Base-by-base conservation (phyloP, 2,329 filamentous ascomycete species). In the Coniella lustricola region DNA sequence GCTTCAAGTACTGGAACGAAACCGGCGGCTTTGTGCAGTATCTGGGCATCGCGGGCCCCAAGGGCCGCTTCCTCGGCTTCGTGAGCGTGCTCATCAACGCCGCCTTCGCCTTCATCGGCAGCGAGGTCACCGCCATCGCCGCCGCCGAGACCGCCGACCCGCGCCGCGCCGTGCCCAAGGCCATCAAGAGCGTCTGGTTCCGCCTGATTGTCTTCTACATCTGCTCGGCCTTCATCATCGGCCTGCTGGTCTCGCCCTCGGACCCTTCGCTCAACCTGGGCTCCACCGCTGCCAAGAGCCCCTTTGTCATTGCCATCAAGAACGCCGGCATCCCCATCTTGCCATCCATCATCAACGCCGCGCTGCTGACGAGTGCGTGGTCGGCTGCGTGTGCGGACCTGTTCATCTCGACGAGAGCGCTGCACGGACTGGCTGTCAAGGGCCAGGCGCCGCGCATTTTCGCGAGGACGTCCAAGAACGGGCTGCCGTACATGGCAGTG, bases 361-460 rank as follows among this genome's bases (percentile, higher is more conserved):
- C 89, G 7, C 77, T 91, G 9, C 72, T 91, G 18, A 87, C 85
- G 0, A 86, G 85, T 3, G 87, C 90, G 7, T 79, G 89, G 56
- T 87, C 85, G 0, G 86, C 87, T 5, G 87, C 84, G 51, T 88
- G 86, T 67, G 85, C 84, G 13, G 87, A 87, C 66, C 75, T 90
- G 51, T 88, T 87, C 68, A 85, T 83, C 36, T 81, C 80, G 51
- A 83, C 78, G 49, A 81, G 84, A 20, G 82, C 85, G 35, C 71
- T 88, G 32, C 73, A 87, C 54, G 81, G 78, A 9, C 72, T 88
- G 12, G 81, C 83, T 31, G 69, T 80, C 36, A 79, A 83, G 47
- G 75, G 78, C 36, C 77, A 81, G 50, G 83, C 82, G 0, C 84
- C 84, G 1, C 62, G 61, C 9, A 67, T 84, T 57, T 70, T 87